These are phyloP conservation scores for Fallopia convolvulus DNA, from an alignment of 148 eudicot species.

Conservation along the genomic window DNA sequence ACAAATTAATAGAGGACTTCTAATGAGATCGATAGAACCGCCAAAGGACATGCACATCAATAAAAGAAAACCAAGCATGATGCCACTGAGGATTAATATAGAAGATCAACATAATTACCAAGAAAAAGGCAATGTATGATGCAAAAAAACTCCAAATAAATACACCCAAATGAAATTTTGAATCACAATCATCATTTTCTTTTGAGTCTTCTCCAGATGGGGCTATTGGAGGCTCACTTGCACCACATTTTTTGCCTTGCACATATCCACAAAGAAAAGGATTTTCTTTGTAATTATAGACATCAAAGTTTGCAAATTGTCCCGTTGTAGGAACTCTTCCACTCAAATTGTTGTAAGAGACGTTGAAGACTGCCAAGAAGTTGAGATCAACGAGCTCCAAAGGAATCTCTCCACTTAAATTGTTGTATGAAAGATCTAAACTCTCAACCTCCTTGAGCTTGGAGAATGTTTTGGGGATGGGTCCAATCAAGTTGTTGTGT, in stretches of 20 bases:
- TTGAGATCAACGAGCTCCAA: not conserved
- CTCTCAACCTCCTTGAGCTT: slow-evolving; percentile 12
- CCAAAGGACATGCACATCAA: not conserved
- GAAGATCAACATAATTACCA: not conserved
- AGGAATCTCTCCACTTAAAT: slow-evolving; percentile 12
- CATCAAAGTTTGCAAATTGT: slow-evolving; percentile 10
- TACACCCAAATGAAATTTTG: not conserved
- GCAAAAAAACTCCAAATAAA: not conserved
- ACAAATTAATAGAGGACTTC: not conserved
- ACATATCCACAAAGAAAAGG: slow-evolving; percentile 9
- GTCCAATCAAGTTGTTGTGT: slow-evolving; percentile 17
- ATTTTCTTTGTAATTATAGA: slow-evolving; percentile 11
- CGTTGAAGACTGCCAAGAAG: slow-evolving; percentile 10
- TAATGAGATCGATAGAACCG: not conserved
- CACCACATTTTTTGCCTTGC: not conserved
- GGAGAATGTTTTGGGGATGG: slow-evolving; percentile 14
- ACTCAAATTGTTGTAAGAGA: slow-evolving; percentile 14
- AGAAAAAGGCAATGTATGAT: not conserved
- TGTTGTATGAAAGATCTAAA: slow-evolving; percentile 20
- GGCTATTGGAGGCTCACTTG: not conserved
- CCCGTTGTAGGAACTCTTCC: not conserved
- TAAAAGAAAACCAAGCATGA: not conserved
- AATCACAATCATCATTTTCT: not conserved
- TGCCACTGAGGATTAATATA: not conserved
- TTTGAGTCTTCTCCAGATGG: not conserved